A percentile compares a stretch with the other conserved stretches of the same genome.
Evolutionary conservation across 192 early-diverging fungal genomes (phyloP).

Genomic region (Coemansia sp.): DNA sequence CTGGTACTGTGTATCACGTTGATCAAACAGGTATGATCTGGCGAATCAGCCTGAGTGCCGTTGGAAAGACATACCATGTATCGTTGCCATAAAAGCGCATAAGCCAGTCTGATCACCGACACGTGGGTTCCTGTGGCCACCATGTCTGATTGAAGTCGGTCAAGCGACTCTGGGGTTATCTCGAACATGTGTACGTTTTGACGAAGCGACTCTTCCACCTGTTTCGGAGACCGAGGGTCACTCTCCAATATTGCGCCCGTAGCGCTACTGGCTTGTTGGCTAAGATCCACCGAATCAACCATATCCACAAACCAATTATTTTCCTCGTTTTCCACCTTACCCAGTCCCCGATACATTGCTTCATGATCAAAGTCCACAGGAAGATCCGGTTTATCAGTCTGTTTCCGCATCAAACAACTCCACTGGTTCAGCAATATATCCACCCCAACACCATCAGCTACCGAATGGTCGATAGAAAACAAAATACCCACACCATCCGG

Average conservation of each 20-base stretch:
- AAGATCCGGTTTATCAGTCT: background rate
- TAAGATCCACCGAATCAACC: slow-evolving; percentile 12
- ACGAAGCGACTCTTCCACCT: slow-evolving; percentile 25
- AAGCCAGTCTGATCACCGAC: slow-evolving; percentile 33
- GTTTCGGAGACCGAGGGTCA: slow-evolving; percentile 13
- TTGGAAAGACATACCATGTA: slow-evolving; percentile 17
- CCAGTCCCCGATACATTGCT: slow-evolving; percentile 17
- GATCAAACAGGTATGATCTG: slow-evolving; percentile 6
- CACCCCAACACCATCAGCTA: slow-evolving; percentile 38
- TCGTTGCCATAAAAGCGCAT: slow-evolving; percentile 48
- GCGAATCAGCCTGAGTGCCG: background rate
- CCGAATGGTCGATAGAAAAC: slow-evolving; percentile 42
- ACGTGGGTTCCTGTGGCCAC: background rate
- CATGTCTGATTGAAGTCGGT: slow-evolving; percentile 11
- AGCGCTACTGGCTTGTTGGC: background rate
- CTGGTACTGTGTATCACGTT: slow-evolving; percentile 36
- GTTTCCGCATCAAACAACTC: slow-evolving; percentile 10
- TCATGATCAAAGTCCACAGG: slow-evolving; percentile 36
- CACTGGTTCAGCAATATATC: slow-evolving; percentile 38
- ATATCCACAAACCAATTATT: slow-evolving; percentile 29
- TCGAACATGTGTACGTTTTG: slow-evolving; percentile 24
- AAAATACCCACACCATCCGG: slow-evolving; percentile 39
- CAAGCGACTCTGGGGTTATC: slow-evolving; percentile 21
- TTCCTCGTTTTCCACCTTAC: background rate
- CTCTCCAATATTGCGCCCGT: slow-evolving; percentile 14